Base-by-base conservation (phyloP, 768 basidiomycete species). In the Trametopsis cervina region DNA sequence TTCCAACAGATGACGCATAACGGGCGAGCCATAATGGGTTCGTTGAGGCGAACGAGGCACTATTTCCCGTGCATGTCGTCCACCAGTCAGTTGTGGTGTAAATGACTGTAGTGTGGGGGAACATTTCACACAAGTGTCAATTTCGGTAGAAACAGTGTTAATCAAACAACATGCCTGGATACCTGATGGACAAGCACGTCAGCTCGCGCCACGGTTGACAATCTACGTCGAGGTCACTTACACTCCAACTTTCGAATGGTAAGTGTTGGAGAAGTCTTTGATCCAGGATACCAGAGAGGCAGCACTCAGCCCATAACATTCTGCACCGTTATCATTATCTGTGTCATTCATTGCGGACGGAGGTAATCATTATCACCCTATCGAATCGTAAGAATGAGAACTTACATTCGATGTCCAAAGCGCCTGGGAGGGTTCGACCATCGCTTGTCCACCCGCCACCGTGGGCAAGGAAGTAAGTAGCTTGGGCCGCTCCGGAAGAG, bases 71-170 rank as follows among this genome's bases (percentile, higher is more conserved):
- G 60, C 83, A 85, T 7, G 69, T 71, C 9, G 55, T 75, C 83
- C 83, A 85, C 83, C 83, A 85, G 59, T 74, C 67, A 10, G 78
- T 81, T 3, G 76, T 80, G 23, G 77, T 77, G 54, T 83, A 83
- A 47, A 83, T 80, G 35, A 77, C 77, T 75, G 46, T 37, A 18
- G 15, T 18, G 27, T 40, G 10, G 4, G 39, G 6, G 40, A 20
- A 25, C 18, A n/a, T n/a, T n/a, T n/a, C n/a, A n/a, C n/a, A n/a
- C n/a, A n/a, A n/a, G n/a, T n/a, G n/a, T n/a, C n/a, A n/a, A n/a
- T n/a, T n/a, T n/a, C n/a, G n/a, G n/a, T n/a, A n/a, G n/a, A n/a
- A n/a, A n/a, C n/a, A n/a, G n/a, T n/a, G n/a, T n/a, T n/a, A n/a
- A n/a, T n/a, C 9, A 4, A 17, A 26, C 2, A 36, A 61, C 55